phyloP scores from a whole-genome alignment of 1,139 yeast genomes.

The Debaryomyces robertsiae region DNA sequence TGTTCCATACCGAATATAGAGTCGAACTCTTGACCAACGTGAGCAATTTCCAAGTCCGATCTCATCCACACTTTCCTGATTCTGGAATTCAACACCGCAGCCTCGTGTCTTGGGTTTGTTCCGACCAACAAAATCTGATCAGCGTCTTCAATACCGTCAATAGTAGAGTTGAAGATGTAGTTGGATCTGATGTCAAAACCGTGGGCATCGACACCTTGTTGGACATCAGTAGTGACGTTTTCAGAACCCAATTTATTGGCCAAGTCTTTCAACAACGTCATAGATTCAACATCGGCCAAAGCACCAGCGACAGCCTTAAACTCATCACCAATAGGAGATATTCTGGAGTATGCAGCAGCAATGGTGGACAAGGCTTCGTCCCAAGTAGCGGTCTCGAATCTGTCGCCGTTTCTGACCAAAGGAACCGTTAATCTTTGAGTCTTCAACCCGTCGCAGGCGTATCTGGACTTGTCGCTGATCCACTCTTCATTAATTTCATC shows the following conservation, averaged over 20 bases:
- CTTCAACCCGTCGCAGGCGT: conserved; percentile 83
- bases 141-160: conserved; percentile 80
- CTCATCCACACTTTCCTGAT: conserved; percentile 83
- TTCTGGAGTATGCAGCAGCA: conserved; percentile 60
- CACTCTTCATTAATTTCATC: conserved; percentile 91
- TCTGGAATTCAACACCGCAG: conserved; percentile 85
- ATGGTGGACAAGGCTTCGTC: conserved; percentile 79
- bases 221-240: conserved; percentile 73
- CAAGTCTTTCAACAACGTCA: conserved; percentile 81
- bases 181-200: conserved; percentile 79
- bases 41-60: conserved; percentile 64
- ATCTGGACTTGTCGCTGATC: conserved; percentile 87
- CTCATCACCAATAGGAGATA: conserved; percentile 69
- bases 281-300: conserved; percentile 77
- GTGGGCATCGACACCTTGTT: conserved; percentile 62
- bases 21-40: conserved; percentile 76
- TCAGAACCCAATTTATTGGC: conserved; percentile 79
- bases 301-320: conserved; percentile 84
- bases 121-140: conserved; percentile 80
- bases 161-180: conserved; percentile 78
- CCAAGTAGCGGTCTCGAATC: conserved; percentile 81
- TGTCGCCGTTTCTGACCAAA: conserved; percentile 69
- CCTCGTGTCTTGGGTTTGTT: conserved; percentile 89
- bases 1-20: conserved; percentile 71
- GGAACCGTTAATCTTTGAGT: conserved; percentile 88